phyloP scores from a whole-genome alignment of 2,329 filamentous ascomycete species.

The Metarhizium robertsii region DNA sequence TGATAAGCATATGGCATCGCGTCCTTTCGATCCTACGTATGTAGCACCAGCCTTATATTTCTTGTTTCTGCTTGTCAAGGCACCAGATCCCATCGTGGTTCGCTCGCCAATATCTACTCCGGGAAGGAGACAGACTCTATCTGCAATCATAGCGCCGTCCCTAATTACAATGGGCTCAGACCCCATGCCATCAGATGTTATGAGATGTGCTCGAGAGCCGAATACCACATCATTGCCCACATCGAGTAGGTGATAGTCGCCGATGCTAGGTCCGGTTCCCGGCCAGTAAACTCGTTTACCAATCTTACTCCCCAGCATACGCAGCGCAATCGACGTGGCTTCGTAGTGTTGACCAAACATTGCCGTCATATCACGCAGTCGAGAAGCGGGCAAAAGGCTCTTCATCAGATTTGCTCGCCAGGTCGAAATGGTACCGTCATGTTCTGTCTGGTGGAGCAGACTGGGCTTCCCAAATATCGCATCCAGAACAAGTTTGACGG shows the following conservation, averaged over 20 bases:
- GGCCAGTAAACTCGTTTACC: conserved; percentile 49
- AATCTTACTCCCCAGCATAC: conserved; percentile 41
- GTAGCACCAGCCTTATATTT: conserved; percentile 34
- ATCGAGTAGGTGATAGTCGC: conserved; percentile 45
- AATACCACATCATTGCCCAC: conserved; percentile 52
- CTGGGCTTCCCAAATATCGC: conserved; percentile 26
- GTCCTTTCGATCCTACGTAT: conserved; percentile 42
- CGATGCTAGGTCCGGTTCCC: conserved; percentile 42
- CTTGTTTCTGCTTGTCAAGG: conserved; percentile 36
- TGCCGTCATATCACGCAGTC: conserved; percentile 37
- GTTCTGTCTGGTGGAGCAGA: conserved; percentile 13
- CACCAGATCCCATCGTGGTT: conserved; percentile 44
- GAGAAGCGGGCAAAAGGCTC: conserved; percentile 31
- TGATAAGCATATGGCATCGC: conserved; percentile 36
- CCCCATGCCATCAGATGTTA: conserved; percentile 42
- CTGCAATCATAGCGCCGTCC: conserved; percentile 45
- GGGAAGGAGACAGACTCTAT: conserved; percentile 42
- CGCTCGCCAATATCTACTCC: conserved; percentile 38
- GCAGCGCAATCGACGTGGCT: conserved; percentile 38
- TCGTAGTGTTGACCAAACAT: conserved; percentile 48
- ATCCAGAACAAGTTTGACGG: conserved; percentile 32
- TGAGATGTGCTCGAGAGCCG: conserved; percentile 42
- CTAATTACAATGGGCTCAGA: conserved; percentile 37
- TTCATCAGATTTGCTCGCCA: conserved; percentile 36
- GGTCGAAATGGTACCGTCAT: conserved; percentile 25